These are phyloP conservation scores for Lentinula novae-zelandiae DNA, from an alignment of 1,284 basidiomycete genomes.

Conservation along the genomic window DNA sequence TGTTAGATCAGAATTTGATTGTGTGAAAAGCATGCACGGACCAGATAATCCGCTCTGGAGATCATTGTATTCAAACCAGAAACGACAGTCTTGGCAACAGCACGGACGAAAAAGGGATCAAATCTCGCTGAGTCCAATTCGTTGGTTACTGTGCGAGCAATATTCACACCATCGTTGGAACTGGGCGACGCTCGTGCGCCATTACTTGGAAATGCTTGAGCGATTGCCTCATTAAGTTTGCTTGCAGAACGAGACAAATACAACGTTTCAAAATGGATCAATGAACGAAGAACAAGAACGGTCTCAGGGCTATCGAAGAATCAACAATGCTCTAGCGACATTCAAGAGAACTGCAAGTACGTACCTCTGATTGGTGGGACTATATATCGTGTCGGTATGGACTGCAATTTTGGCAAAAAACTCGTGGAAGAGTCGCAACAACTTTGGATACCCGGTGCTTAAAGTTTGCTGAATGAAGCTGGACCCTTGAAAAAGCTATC, in stretches of 20 bases:
- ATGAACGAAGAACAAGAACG: conserved; percentile 77
- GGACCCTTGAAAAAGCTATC: conserved; percentile 47
- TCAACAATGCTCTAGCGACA: not conserved
- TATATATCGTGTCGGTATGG: conserved; percentile 91
- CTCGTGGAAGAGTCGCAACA: conserved; percentile 89
- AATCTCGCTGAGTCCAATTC: conserved; percentile 92
- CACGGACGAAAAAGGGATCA: conserved; percentile 81
- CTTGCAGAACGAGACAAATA: conserved; percentile 84
- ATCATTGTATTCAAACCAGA: conserved; percentile 66
- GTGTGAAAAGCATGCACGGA: conserved; percentile 33
- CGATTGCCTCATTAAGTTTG: conserved; percentile 77
- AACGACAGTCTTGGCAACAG: conserved; percentile 71
- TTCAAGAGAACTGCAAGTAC: conserved; percentile 12
- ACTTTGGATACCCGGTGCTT: conserved; percentile 77
- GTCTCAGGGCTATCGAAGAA: conserved; percentile 74
- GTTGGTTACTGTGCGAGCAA: conserved; percentile 78
- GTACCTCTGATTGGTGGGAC: conserved; percentile 78
- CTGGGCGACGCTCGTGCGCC: conserved; percentile 70
- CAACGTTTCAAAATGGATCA: conserved; percentile 77
- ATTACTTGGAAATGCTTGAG: conserved; percentile 60
- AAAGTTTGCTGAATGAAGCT: conserved; percentile 86
- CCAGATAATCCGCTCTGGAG: conserved; percentile 61
- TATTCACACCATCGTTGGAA: conserved; percentile 69
- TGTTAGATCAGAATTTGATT: not conserved
- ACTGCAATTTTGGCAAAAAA: conserved; percentile 94